Evolutionary conservation across 768 basidiomycete genomes (phyloP).

Genomic region (Xerocomus brunneocitrinus): DNA sequence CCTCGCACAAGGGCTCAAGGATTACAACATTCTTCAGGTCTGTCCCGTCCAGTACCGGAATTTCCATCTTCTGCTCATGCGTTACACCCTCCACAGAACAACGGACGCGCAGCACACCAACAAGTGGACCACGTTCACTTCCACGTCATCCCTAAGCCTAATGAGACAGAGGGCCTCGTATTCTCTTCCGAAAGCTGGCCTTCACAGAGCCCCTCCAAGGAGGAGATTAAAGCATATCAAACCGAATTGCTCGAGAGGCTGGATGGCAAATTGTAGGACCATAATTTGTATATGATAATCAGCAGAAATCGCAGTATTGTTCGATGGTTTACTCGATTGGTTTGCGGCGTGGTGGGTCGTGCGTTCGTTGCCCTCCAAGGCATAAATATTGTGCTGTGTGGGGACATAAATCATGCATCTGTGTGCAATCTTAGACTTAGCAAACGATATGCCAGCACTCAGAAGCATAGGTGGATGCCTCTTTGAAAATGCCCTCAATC

Average conservation of each 20-base stretch:
- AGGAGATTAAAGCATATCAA: slow-evolving; percentile 24
- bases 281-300: not conserved
- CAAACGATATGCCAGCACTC: no score
- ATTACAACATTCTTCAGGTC: slow-evolving; percentile 86
- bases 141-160: slow-evolving; percentile 91
- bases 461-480: no score
- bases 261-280: slow-evolving; percentile 17
- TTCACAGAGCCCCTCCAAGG: slow-evolving; percentile 11
- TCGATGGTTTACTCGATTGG: not conserved
- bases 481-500: no score
- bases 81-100: slow-evolving; percentile 44
- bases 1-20: slow-evolving; percentile 60
- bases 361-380: no score
- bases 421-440: no score
- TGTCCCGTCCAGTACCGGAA: not conserved
- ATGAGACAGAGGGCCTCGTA: slow-evolving; percentile 64
- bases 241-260: slow-evolving; percentile 15
- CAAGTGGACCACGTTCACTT: slow-evolving; percentile 87
- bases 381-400: no score
- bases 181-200: slow-evolving; percentile 57
- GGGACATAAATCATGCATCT: no score
- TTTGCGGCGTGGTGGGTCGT: no score
- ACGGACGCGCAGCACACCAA: slow-evolving; percentile 61
- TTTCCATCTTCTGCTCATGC: no score
- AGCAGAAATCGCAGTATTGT: not conserved